Conservation (phyloP, 208 protist species). For the Leishmania gerbilli region DNA sequence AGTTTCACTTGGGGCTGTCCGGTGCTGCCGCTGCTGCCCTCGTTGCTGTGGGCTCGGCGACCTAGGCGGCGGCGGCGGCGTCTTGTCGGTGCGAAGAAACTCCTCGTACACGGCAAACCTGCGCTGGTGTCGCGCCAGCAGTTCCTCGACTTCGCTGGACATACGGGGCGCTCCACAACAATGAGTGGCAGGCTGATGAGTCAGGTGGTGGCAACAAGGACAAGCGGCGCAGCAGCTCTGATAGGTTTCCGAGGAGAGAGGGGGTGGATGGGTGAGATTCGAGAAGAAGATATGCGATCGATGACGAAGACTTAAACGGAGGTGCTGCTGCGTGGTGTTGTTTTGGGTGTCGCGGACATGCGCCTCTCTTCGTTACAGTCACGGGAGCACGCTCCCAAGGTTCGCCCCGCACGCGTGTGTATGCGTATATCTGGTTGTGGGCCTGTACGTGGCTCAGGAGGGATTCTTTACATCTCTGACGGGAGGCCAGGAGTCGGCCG, state of each 20-base stretch:
- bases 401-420: not conserved
- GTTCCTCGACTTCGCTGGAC: constrained; percentile 11
- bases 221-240: not conserved
- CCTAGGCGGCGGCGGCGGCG: not conserved
- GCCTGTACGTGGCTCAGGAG: not conserved
- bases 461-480: not conserved
- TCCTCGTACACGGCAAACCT: constrained; percentile 21
- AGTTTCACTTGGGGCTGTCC: constrained; percentile 7
- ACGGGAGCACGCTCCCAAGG: not conserved
- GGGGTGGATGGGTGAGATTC: not conserved
- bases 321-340: not conserved
- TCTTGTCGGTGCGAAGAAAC: constrained; percentile 1
- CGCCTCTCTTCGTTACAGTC: not conserved
- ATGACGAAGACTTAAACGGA: not conserved
- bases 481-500: not conserved
- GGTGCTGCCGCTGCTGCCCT: not conserved
- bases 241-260: not conserved
- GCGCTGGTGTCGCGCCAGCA: constrained; percentile 15
- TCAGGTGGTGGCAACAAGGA: not conserved
- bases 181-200: not conserved
- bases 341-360: not conserved
- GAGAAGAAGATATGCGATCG: not conserved
- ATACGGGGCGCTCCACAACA: not conserved
- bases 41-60: not conserved
- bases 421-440: not conserved